Conservation (phyloP, 2,329 filamentous ascomycete genomes). For the Emmonsiellopsis sp. region DNA sequence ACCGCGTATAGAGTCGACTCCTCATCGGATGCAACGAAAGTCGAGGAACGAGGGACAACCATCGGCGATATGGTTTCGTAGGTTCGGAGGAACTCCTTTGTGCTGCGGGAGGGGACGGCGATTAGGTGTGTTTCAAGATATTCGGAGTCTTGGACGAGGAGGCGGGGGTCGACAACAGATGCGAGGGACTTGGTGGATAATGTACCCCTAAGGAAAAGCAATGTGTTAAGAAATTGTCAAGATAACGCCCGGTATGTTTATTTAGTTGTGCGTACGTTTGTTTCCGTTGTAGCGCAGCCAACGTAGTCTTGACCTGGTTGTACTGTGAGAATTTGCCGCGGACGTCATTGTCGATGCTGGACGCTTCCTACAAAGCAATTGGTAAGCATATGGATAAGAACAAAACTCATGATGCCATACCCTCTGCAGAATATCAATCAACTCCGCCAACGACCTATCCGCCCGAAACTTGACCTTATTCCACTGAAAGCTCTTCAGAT, state of each 20-base stretch:
- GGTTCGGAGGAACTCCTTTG: slow-evolving; percentile 78
- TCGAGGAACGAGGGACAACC: slow-evolving; percentile 84
- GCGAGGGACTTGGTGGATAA: slow-evolving; percentile 87
- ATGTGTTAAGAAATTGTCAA: neutral
- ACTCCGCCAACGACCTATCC: slow-evolving; percentile 78
- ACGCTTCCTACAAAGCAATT: slow-evolving; percentile 56
- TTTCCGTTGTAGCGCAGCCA: slow-evolving; percentile 72
- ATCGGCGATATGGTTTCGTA: slow-evolving; percentile 86
- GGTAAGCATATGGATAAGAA: neutral
- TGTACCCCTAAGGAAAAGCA: slow-evolving; percentile 57
- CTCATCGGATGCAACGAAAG: slow-evolving; percentile 71
- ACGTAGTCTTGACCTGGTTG: slow-evolving; percentile 78
- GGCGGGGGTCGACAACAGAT: slow-evolving; percentile 71
- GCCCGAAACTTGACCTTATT: slow-evolving; percentile 96
- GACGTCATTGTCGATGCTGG: slow-evolving; percentile 90
- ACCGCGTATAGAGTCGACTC: slow-evolving; percentile 86
- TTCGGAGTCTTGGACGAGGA: slow-evolving; percentile 82
- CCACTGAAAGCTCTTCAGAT: slow-evolving; percentile 82
- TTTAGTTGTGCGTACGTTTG: slow-evolving; percentile 57
- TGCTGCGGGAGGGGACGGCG: slow-evolving; percentile 68
- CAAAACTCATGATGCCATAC: slow-evolving; percentile 33
- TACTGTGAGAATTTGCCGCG: slow-evolving; percentile 92
- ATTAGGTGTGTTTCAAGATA: slow-evolving; percentile 94
- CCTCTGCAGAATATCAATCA: slow-evolving; percentile 84
- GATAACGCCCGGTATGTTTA: neutral